Conservation (phyloP, 805 yeast species). For the Saturnispora quitensis region DNA sequence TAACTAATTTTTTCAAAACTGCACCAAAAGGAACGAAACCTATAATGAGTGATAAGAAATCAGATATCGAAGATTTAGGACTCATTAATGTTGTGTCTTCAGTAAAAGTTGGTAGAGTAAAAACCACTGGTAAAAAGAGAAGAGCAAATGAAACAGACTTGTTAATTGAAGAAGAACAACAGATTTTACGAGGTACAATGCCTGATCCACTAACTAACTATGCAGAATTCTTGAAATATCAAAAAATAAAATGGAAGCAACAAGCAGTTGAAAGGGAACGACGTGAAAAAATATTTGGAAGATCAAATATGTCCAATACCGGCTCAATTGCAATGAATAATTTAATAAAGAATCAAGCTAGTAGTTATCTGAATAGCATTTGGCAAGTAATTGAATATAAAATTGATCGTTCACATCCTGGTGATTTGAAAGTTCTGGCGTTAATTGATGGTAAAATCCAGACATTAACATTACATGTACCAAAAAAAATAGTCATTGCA, state of each 20-base stretch:
- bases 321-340: slow-evolving; percentile 56
- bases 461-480: slow-evolving; percentile 60
- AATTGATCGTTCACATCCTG: slow-evolving; percentile 45
- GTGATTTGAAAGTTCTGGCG: slow-evolving; percentile 69
- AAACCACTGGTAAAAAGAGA: slow-evolving; percentile 35
- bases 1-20: slow-evolving; percentile 47
- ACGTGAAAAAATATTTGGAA: slow-evolving; percentile 72
- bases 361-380: slow-evolving; percentile 58
- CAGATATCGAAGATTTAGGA: slow-evolving; percentile 71
- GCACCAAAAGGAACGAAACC: slow-evolving; percentile 31
- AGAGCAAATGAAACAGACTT: slow-evolving; percentile 23
- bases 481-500: slow-evolving; percentile 63
- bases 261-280: slow-evolving; percentile 67
- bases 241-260: slow-evolving; percentile 79
- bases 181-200: slow-evolving; percentile 41
- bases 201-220: slow-evolving; percentile 65
- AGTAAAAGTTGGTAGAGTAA: slow-evolving; percentile 36
- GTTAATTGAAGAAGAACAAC: slow-evolving; percentile 40
- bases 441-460: slow-evolving; percentile 66
- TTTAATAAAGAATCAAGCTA: slow-evolving; percentile 71
- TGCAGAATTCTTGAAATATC: slow-evolving; percentile 58
- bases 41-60: slow-evolving; percentile 26
- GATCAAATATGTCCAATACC: slow-evolving; percentile 31
- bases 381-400: slow-evolving; percentile 84
- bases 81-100: slow-evolving; percentile 21